Conservation (phyloP, 768 basidiomycete species). For the Tulasnella sp. region DNA sequence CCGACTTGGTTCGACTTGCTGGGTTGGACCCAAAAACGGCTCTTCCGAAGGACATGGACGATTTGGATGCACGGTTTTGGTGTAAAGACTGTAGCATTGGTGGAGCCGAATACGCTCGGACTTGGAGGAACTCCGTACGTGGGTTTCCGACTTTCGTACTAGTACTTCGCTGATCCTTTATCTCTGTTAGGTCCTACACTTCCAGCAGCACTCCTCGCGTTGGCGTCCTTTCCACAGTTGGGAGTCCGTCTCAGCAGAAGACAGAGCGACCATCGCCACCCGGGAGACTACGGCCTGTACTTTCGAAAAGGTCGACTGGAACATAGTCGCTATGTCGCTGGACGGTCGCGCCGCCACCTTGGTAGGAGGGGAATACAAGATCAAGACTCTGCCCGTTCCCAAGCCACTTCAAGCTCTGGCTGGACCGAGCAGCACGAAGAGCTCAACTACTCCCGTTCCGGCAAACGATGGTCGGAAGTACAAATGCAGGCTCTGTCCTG, state of each 20-base stretch:
- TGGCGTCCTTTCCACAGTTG: background rate
- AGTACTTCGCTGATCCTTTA: no score
- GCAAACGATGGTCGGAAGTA: no score
- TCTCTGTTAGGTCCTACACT: background rate
- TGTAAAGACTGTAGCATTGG: background rate
- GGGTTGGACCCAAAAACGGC: background rate
- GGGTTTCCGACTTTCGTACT: background rate
- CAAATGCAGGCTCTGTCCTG: no score
- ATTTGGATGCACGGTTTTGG: background rate
- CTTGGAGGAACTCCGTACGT: background rate
- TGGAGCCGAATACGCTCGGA: background rate
- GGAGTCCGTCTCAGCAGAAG: background rate
- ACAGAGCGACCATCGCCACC: background rate
- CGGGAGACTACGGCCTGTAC: background rate
- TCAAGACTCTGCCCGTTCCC: no score
- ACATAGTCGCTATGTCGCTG: background rate
- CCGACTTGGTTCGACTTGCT: background rate
- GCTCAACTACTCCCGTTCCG: no score
- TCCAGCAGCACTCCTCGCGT: background rate
- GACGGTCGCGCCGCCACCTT: background rate
- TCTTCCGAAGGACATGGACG: background rate
- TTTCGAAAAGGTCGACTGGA: background rate
- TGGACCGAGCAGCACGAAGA: no score
- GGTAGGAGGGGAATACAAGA: background rate
- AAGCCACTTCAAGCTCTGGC: no score